These are phyloP conservation scores for Salvia splendens DNA, from an alignment of 257 asterid genomes.

Conservation along the genomic window DNA sequence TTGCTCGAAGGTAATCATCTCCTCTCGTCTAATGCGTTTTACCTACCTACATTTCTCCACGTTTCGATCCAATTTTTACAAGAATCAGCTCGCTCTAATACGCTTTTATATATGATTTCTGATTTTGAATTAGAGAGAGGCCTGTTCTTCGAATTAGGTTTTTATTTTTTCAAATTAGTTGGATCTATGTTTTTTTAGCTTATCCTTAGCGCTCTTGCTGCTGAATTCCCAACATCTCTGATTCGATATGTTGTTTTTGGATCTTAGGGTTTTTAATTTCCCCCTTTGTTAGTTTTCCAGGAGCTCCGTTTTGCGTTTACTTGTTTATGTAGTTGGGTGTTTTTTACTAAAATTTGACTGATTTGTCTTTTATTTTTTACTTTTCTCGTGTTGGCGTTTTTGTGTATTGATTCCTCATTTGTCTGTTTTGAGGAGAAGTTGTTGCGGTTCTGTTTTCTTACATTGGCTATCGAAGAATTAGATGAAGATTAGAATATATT, in stretches of 20 bases:
- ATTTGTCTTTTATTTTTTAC: neutral
- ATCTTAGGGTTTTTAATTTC: neutral
- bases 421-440: neutral
- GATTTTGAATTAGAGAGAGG: neutral
- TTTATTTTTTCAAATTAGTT: neutral
- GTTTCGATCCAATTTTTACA: neutral
- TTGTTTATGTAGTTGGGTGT: neutral
- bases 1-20: neutral
- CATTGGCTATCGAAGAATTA: slow-evolving; percentile 26
- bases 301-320: neutral
- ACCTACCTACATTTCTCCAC: neutral
- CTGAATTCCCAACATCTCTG: too few relatives aligned
- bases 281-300: neutral
- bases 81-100: neutral
- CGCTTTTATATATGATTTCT: neutral
- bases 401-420: neutral
- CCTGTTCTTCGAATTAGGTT: neutral
- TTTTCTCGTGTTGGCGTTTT: neutral
- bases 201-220: neutral
- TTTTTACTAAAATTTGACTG: neutral
- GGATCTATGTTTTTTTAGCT: neutral
- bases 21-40: neutral
- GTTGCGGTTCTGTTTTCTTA: neutral
- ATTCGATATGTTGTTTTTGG: neutral
- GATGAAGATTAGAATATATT: slow-evolving; percentile 34